These are phyloP conservation scores for Neopestalotiopsis clavispora DNA, from an alignment of 2,329 filamentous ascomycete genomes.

Conservation along the genomic window DNA sequence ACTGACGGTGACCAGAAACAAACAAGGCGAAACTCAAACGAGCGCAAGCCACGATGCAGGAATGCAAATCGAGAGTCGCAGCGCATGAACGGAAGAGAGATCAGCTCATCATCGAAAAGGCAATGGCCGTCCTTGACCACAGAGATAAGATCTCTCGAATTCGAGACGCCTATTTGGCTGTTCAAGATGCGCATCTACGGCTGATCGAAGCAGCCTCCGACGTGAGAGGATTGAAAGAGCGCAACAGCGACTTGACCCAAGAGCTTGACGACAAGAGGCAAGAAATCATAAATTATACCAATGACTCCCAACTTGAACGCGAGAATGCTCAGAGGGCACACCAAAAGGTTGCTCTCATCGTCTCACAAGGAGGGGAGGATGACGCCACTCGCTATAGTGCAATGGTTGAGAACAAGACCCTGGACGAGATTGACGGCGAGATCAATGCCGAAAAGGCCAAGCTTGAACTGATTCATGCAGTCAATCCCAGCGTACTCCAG, in stretches of 20 bases:
- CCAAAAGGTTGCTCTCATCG: slow-evolving; percentile 44
- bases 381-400: slow-evolving; percentile 45
- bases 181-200: slow-evolving; percentile 73
- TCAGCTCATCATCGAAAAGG: slow-evolving; percentile 58
- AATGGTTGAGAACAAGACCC: slow-evolving; percentile 53
- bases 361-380: slow-evolving; percentile 43
- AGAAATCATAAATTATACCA: slow-evolving; percentile 42
- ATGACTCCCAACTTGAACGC: slow-evolving; percentile 43
- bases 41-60: slow-evolving; percentile 36
- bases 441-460: slow-evolving; percentile 76
- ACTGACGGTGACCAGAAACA: slow-evolving; percentile 27
- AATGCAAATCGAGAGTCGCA: slow-evolving; percentile 48
- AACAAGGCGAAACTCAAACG: slow-evolving; percentile 40
- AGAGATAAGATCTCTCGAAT: slow-evolving; percentile 67
- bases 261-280: slow-evolving; percentile 52
- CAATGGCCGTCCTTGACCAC: slow-evolving; percentile 55
- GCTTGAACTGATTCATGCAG: slow-evolving; percentile 79
- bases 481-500: slow-evolving; percentile 74
- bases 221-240: slow-evolving; percentile 67
- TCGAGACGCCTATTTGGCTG: slow-evolving; percentile 62
- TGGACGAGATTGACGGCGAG: slow-evolving; percentile 72
- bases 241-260: slow-evolving; percentile 64
- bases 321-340: slow-evolving; percentile 41
- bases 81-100: slow-evolving; percentile 61
- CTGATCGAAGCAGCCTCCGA: slow-evolving; percentile 86